Evolutionary conservation across 805 yeast genomes (phyloP), one percentile per base, ranked within the genome.

Genomic region (Ogataea nonfermentans): DNA sequence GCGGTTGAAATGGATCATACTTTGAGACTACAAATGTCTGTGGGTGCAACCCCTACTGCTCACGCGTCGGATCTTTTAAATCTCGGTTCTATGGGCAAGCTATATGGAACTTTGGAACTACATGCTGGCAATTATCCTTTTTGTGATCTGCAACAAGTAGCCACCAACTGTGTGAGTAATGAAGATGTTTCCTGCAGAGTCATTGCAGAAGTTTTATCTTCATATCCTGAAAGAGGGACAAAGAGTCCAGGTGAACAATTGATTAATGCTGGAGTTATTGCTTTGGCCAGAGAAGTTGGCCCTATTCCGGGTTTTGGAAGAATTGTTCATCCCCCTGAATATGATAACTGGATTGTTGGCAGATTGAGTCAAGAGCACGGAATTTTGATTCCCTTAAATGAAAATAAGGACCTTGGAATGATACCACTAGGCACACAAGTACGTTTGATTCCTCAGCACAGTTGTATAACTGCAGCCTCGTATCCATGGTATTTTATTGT

Each of bases 1-100:
- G 72, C 74, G 5, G 16, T 49, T 2, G 46, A 53, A 1, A 40
- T 71, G 4, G 70, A 70, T 36, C 65, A 72, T 3, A 33, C 57
- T 1, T 46, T 66, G 27, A 49, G 63, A 13, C 61, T 83, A 20
- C 68, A 67, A 6, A 62, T 84, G 2, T 82, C 91, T 0, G 84
- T 84, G 16, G 95, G 95, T 15, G 89, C 93, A 1, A 83, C 95
- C 0, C 93, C 93, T 31, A 84, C 91, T 0, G 78, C 84, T 4
- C 86, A 81, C 53, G 74, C 85, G 0, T 66, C 79, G 17, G 63
- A 63, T 12, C 25, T 40, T 7, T 46, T 56, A 14, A 53, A 50
- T 27, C 35, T 51, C 19, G 32, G 43, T 8, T 22, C 44, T 17
- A 33, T 52, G 2, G 38, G 51, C 14, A 26, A 49, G 26, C 49